Conservation (phyloP, 768 basidiomycete species). For the Boletellus emodensis region DNA sequence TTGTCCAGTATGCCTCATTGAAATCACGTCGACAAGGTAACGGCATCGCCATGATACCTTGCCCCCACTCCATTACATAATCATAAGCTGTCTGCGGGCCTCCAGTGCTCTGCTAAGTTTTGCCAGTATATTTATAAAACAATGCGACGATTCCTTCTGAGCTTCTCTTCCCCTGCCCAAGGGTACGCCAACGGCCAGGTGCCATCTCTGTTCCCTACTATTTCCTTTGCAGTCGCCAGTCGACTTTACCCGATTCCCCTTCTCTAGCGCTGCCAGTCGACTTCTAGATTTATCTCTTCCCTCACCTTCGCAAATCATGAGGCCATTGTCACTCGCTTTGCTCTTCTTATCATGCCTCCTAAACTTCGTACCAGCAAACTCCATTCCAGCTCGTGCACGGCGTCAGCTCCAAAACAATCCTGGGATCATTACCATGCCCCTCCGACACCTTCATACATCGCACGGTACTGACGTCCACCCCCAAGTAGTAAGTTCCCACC, state of each 20-base stretch:
- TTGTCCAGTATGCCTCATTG: constrained; percentile 5
- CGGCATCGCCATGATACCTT: constrained; percentile 5
- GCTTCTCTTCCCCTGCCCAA: neutral
- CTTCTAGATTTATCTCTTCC: neutral
- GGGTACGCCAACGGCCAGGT: constrained; percentile 15
- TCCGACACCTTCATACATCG: constrained; percentile 34
- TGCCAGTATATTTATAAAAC: constrained; percentile 8
- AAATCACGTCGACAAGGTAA: constrained; percentile 21
- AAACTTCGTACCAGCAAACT: constrained; percentile 34
- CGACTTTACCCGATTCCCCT: constrained; percentile 5
- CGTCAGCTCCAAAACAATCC: constrained; percentile 14
- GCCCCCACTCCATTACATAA: constrained; percentile 14
- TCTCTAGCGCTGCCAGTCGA: constrained; percentile 13
- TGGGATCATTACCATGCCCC: constrained; percentile 40
- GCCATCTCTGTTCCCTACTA: constrained; percentile 13
- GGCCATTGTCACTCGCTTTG: constrained; percentile 44
- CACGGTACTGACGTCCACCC: constrained; percentile 37
- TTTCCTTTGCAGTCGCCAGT: constrained; percentile 15
- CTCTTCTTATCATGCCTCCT: constrained; percentile 52
- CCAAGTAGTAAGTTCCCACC: constrained; percentile 36
- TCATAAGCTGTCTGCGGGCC: neutral
- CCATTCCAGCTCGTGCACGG: constrained; percentile 17
- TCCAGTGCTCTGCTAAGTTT: neutral
- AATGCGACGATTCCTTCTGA: neutral
- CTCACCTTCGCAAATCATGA: constrained; percentile 40